Percentiles rank a stretch among this genome's conserved stretches.
Evolutionary conservation across 2,329 filamentous ascomycete species (phyloP).

Genomic region (Emydomyces testavorans): DNA sequence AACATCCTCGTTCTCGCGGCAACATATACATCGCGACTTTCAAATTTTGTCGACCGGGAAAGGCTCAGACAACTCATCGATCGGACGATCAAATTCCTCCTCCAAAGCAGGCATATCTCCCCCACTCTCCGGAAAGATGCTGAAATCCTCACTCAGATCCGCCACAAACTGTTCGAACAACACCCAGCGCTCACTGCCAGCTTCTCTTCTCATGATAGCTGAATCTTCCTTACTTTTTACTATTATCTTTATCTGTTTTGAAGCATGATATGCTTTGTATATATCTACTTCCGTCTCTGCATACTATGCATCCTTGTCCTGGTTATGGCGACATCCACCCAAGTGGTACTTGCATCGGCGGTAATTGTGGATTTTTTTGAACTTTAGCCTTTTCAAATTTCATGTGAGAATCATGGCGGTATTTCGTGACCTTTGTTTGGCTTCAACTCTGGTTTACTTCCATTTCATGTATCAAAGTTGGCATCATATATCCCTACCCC

Average conservation of each 20-base stretch:
- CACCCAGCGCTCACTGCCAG: conserved; percentile 1
- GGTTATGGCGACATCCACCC: background rate
- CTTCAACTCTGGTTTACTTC: no score
- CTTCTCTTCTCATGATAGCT: conserved; percentile 13
- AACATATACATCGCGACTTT: conserved; percentile 58
- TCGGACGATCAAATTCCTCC: conserved; percentile 66
- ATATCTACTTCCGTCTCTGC: background rate
- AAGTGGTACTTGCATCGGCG: no score
- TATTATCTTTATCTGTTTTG: background rate
- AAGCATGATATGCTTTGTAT: conserved; percentile 5
- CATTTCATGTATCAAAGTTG: no score
- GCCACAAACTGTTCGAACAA: conserved; percentile 30
- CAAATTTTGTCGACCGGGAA: conserved; percentile 45
- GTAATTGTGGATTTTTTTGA: no score
- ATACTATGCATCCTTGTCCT: background rate
- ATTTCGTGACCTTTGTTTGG: no score
- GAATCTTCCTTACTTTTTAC: background rate
- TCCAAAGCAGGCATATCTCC: conserved; percentile 57
- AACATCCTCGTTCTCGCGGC: conserved; percentile 87
- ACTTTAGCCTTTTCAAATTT: no score
- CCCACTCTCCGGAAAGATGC: conserved; percentile 65
- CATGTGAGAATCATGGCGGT: no score
- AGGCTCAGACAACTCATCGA: conserved; percentile 51
- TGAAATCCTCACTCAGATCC: conserved; percentile 53
- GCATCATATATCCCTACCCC: no score